These are phyloP conservation scores for Tilletia indica DNA, from an alignment of 1,284 basidiomycete species.

Conservation along the genomic window DNA sequence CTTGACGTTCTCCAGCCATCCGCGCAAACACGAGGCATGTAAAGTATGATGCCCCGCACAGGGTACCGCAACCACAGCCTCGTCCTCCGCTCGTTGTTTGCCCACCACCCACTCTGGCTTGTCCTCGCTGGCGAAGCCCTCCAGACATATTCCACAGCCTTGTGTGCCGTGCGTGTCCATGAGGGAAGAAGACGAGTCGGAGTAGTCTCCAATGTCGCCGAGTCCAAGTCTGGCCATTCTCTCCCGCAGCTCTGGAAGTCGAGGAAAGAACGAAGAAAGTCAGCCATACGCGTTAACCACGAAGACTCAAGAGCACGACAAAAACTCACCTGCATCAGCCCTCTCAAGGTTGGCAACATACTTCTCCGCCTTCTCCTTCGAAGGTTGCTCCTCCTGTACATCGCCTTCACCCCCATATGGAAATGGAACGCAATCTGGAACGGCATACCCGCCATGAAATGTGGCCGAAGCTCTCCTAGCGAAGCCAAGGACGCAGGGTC, in stretches of 20 bases:
- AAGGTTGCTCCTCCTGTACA: slow-evolving; percentile 30
- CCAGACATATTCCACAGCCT: slow-evolving; percentile 50
- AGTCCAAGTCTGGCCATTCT: slow-evolving; percentile 49
- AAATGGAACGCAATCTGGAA: slow-evolving; percentile 28
- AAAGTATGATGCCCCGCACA: slow-evolving; percentile 49
- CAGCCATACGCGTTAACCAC: background rate
- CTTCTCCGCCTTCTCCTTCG: slow-evolving; percentile 31
- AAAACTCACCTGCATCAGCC: slow-evolving; percentile 33
- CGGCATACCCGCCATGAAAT: slow-evolving; percentile 21
- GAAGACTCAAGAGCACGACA: background rate
- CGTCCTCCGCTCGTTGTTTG: slow-evolving; percentile 33
- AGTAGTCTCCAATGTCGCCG: slow-evolving; percentile 43
- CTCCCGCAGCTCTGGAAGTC: slow-evolving; percentile 37
- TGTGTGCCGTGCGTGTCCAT: slow-evolving; percentile 24
- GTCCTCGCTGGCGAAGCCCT: slow-evolving; percentile 46
- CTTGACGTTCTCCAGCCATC: slow-evolving; percentile 43
- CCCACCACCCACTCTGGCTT: slow-evolving; percentile 45
- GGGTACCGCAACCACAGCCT: slow-evolving; percentile 47
- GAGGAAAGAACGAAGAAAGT: too few species aligned
- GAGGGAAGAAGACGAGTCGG: background rate
- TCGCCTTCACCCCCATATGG: slow-evolving; percentile 16
- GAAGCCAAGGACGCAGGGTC: too few species aligned
- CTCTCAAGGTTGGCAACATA: slow-evolving; percentile 46
- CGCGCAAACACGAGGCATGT: slow-evolving; percentile 42
- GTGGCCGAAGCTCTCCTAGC: slow-evolving; percentile 1